A percentile compares a stretch with the other conserved stretches of the same genome.
phyloP scores from a whole-genome alignment of 257 asterid genomes.

The Solanum bulbocastanum region DNA sequence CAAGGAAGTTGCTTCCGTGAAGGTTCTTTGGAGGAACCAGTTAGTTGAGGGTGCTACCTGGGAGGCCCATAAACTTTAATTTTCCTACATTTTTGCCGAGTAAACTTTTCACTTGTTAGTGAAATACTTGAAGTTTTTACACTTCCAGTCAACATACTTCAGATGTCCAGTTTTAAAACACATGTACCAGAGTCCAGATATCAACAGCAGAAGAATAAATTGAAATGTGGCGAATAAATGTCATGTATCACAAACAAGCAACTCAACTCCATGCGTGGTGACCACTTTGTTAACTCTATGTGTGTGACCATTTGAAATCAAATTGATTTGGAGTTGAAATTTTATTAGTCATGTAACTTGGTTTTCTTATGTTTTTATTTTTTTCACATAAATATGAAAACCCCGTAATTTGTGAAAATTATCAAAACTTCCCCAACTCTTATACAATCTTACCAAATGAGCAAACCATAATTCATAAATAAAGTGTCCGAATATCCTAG shows the following conservation, averaged over 20 bases:
- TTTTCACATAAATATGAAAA: neutral
- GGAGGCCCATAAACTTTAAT: neutral
- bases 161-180: neutral
- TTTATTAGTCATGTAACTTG: neutral
- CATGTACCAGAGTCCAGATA: neutral
- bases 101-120: neutral
- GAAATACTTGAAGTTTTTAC: neutral
- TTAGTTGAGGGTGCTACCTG: too few relatives aligned
- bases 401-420: neutral
- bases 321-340: neutral
- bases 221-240: neutral
- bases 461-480: neutral
- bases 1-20: too few relatives aligned
- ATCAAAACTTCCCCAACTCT: neutral
- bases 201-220: neutral
- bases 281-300: neutral
- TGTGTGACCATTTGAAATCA: neutral
- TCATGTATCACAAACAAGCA: neutral
- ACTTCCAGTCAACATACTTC: neutral
- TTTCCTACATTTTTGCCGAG: neutral
- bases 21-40: too few relatives aligned
- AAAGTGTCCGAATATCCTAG: neutral
- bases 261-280: neutral
- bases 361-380: neutral
- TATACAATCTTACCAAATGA: neutral